phyloP scores from a whole-genome alignment of 169 alveolate genomes.

The Perkinsus chesapeaki region DNA sequence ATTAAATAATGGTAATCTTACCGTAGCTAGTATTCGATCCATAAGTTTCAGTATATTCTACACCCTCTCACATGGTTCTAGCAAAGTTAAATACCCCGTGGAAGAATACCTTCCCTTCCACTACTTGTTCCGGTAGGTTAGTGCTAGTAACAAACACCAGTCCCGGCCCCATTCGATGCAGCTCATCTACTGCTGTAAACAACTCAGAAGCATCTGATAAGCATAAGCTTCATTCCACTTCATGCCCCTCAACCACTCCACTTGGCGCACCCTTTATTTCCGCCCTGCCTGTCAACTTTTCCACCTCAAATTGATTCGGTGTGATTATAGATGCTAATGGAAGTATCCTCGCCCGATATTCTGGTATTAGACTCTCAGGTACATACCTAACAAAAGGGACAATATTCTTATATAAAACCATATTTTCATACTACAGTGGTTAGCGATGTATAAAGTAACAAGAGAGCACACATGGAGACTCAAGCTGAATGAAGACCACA shows the following conservation, averaged over 20 bases:
- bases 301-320: constrained; percentile 48
- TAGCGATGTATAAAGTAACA: no score
- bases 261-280: not conserved
- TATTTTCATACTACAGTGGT: no score
- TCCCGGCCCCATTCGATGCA: not conserved
- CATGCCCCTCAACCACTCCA: not conserved
- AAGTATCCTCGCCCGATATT: constrained; percentile 28
- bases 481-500: not conserved
- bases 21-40: not conserved
- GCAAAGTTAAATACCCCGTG: not conserved
- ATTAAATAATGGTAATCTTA: no score
- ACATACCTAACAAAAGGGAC: constrained; percentile 21
- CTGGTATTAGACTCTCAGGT: constrained; percentile 26
- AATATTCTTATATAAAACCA: no score
- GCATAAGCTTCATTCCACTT: not conserved
- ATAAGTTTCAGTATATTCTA: not conserved
- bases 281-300: constrained; percentile 29
- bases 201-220: not conserved
- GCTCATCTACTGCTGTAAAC: not conserved
- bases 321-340: constrained; percentile 41
- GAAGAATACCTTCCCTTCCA: not conserved
- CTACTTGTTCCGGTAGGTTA: not conserved
- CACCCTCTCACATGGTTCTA: not conserved
- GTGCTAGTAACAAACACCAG: not conserved
- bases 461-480: no score